Conservation (phyloP, 2,329 filamentous ascomycete species). For the Endothia cerciana region DNA sequence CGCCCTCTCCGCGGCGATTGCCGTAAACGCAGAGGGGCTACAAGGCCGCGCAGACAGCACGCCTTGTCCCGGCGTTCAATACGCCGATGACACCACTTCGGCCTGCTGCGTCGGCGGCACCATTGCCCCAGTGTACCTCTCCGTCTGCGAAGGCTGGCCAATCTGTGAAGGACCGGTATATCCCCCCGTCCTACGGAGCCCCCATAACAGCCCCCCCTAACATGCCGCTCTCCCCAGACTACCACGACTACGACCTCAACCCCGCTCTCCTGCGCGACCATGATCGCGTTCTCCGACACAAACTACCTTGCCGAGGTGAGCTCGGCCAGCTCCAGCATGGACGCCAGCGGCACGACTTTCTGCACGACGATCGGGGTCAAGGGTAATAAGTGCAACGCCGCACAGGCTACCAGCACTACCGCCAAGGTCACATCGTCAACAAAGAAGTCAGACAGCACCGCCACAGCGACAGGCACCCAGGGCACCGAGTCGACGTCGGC, state of each 20-base stretch:
- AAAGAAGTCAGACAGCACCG: not conserved
- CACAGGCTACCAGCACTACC: not conserved
- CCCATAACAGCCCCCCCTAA: not conserved
- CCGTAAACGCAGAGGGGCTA: constrained; percentile 2
- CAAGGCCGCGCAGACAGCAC: not conserved
- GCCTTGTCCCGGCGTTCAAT: not conserved
- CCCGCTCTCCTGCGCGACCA: constrained; percentile 4
- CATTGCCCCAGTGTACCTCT: constrained; percentile 1
- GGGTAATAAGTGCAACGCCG: not conserved
- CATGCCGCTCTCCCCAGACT: not conserved
- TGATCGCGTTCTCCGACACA: constrained; percentile 10
- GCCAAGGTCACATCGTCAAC: not conserved
- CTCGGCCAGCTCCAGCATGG: not conserved
- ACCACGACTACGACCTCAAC: constrained; percentile 6
- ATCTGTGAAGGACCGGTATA: constrained; percentile 15
- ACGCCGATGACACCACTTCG: not conserved
- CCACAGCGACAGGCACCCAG: not conserved
- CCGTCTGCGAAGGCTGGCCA: constrained; percentile 16
- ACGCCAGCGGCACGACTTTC: not conserved
- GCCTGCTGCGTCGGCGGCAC: constrained; percentile 13
- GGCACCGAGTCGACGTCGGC: not conserved
- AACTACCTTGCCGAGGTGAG: constrained; percentile 12
- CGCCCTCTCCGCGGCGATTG: not conserved
- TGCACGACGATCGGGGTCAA: constrained; percentile 8
- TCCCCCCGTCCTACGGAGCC: not conserved